phyloP scores from a whole-genome alignment of 2,329 filamentous ascomycete genomes.

The Xylaria sp. region DNA sequence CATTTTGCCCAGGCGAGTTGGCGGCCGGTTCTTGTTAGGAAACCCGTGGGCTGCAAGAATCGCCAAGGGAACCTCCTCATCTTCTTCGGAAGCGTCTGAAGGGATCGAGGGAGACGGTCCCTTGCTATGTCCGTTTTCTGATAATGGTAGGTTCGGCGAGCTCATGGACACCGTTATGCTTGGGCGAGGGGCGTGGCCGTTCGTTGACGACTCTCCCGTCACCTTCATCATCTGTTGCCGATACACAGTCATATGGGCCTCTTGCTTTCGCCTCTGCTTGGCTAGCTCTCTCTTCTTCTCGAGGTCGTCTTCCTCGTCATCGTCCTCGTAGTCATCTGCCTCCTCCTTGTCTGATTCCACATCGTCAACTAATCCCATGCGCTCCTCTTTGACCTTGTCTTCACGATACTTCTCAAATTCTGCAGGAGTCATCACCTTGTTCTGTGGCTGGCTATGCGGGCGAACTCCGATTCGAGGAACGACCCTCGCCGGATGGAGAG shows the following conservation, averaged over 20 bases:
- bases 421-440: constrained; percentile 87
- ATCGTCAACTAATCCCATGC: constrained; percentile 43
- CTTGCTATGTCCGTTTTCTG: constrained; percentile 38
- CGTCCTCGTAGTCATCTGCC: constrained; percentile 60
- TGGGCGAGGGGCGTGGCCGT: constrained; percentile 53
- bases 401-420: constrained; percentile 82
- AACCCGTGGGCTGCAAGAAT: constrained; percentile 90
- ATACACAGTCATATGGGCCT: constrained; percentile 87
- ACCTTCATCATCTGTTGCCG: constrained; percentile 97
- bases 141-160: constrained; percentile 60
- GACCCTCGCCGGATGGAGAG: constrained; percentile 42
- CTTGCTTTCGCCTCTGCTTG: constrained; percentile 81
- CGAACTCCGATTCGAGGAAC: constrained; percentile 40
- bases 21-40: constrained; percentile 75
- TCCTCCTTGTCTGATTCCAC: constrained; percentile 47
- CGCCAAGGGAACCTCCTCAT: constrained; percentile 84
- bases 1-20: constrained; percentile 65
- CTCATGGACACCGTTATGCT: constrained; percentile 61
- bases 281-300: constrained; percentile 75
- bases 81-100: constrained; percentile 69
- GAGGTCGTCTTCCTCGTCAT: constrained; percentile 76
- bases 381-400: constrained; percentile 68
- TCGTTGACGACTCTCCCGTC: constrained; percentile 69
- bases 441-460: constrained; percentile 48
- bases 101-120: constrained; percentile 41